Percentiles rank a stretch among this genome's conserved stretches.
Conservation (phyloP, 2,329 filamentous ascomycete species). For the Nothomitra cinnamomea region DNA sequence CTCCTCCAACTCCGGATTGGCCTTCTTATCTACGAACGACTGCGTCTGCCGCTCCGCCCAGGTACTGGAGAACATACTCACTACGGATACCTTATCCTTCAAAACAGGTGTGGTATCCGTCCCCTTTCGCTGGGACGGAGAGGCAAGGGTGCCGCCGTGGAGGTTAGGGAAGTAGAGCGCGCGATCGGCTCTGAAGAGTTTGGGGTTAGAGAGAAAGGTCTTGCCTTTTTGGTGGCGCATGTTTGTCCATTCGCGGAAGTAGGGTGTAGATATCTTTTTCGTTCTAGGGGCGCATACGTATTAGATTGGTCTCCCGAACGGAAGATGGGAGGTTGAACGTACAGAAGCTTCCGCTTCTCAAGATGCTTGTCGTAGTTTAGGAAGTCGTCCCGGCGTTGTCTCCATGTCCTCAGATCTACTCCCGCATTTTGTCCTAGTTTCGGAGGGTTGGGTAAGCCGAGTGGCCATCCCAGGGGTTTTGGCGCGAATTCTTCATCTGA, state of each 20-base stretch:
- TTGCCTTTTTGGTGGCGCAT: conserved; percentile 72
- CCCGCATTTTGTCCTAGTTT: conserved; percentile 67
- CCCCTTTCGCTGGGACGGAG: conserved; percentile 26
- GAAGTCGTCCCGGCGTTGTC: conserved; percentile 61
- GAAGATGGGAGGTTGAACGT: conserved; percentile 15
- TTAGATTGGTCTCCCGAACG: conserved; percentile 1
- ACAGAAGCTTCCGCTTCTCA: conserved; percentile 58
- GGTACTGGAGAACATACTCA: conserved; percentile 62
- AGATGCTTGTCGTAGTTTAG: conserved; percentile 76
- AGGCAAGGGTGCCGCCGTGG: conserved; percentile 57
- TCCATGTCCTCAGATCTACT: conserved; percentile 47
- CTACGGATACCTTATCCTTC: conserved; percentile 55
- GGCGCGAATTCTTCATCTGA: conserved; percentile 17
- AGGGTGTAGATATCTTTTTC: conserved; percentile 63
- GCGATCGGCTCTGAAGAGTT: conserved; percentile 66
- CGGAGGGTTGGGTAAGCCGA: conserved; percentile 64
- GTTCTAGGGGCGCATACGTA: conserved; percentile 33
- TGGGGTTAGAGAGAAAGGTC: conserved; percentile 69
- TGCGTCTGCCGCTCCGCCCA: conserved; percentile 75
- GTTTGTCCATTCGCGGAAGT: conserved; percentile 92
- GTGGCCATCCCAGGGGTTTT: conserved; percentile 47
- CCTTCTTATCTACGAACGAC: conserved; percentile 47
- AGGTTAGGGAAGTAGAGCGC: conserved; percentile 93
- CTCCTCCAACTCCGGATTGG: conserved; percentile 53
- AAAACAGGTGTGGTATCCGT: conserved; percentile 62